Percentiles rank a stretch among this genome's conserved stretches.
Evolutionary conservation across 768 basidiomycete genomes (phyloP).

Genomic region (Russula virescens): DNA sequence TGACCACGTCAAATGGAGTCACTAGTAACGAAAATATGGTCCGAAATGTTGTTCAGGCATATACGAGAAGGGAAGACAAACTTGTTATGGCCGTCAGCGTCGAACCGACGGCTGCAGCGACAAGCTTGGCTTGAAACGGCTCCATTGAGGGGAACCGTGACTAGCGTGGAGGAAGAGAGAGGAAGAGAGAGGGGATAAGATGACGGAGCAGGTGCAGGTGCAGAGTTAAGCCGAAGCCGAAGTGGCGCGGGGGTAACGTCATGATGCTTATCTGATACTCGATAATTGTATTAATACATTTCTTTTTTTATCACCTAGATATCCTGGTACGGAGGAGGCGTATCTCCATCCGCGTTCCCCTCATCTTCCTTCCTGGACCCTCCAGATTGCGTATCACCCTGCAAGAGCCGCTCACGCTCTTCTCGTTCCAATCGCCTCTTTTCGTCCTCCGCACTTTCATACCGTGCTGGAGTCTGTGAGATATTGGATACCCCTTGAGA

Average conservation of each 20-base stretch:
- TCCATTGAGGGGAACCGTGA: slow-evolving; percentile 43
- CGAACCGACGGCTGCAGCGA: slow-evolving; percentile 75
- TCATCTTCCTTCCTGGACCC: slow-evolving; percentile 31
- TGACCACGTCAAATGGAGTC: slow-evolving; percentile 99
- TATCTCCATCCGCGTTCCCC: slow-evolving; percentile 30
- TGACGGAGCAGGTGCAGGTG: background rate
- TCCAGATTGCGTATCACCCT: slow-evolving; percentile 31
- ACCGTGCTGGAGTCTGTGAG: slow-evolving; percentile 9
- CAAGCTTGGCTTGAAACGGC: slow-evolving; percentile 69
- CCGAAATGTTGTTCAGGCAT: background rate
- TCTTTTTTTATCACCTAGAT: slow-evolving; percentile 22
- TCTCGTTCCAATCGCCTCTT: slow-evolving; percentile 53
- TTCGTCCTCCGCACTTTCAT: slow-evolving; percentile 57
- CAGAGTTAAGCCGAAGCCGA: no score
- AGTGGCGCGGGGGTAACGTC: background rate
- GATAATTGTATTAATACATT: no score
- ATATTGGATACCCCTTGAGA: slow-evolving; percentile 5
- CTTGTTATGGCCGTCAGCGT: slow-evolving; percentile 80
- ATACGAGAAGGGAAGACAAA: slow-evolving; percentile 32
- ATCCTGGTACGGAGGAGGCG: slow-evolving; percentile 42
- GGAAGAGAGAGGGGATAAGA: background rate
- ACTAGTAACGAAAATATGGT: slow-evolving; percentile 43
- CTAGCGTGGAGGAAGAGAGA: background rate
- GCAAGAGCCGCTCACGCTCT: slow-evolving; percentile 45
- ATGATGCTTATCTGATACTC: slow-evolving; percentile 2